These are phyloP conservation scores for Fonsecaea pedrosoi DNA, from an alignment of 2,329 filamentous ascomycete species.

Conservation along the genomic window DNA sequence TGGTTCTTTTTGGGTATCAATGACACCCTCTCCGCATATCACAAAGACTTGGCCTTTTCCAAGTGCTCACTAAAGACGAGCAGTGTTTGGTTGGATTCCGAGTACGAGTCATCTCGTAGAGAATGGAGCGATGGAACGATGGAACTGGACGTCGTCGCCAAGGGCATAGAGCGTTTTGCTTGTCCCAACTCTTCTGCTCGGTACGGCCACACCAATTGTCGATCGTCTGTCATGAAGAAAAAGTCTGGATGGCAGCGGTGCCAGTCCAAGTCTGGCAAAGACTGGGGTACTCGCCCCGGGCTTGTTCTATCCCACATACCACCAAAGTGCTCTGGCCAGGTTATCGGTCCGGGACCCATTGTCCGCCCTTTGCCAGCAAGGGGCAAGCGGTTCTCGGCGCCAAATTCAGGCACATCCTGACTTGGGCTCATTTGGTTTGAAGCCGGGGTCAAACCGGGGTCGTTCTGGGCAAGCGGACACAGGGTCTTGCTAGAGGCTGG, in stretches of 20 bases:
- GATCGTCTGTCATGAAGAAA: not conserved
- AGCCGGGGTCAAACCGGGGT: not conserved
- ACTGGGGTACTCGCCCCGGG: not conserved
- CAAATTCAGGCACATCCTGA: not conserved
- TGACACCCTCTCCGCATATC: not conserved
- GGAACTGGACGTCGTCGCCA: not conserved
- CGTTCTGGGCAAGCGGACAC: not conserved
- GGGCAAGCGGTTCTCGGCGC: not conserved
- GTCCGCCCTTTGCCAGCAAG: not conserved
- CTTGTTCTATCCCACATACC: not conserved
- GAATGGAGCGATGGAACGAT: not conserved
- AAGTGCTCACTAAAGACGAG: not conserved
- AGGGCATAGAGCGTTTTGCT: not conserved
- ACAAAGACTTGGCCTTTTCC: slow-evolving; percentile 1
- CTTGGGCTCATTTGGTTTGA: not conserved
- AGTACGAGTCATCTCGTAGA: not conserved
- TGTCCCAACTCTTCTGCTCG: not conserved
- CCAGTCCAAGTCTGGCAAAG: not conserved
- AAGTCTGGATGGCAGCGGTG: not conserved
- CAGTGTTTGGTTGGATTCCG: not conserved
- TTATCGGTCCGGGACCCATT: not conserved
- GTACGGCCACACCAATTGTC: not conserved
- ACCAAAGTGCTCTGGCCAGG: not conserved
- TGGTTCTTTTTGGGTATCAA: not conserved
- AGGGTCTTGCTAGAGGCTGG: not conserved